Evolutionary conservation across 768 basidiomycete genomes (phyloP).

Genomic region (Lyophyllum shimeji): DNA sequence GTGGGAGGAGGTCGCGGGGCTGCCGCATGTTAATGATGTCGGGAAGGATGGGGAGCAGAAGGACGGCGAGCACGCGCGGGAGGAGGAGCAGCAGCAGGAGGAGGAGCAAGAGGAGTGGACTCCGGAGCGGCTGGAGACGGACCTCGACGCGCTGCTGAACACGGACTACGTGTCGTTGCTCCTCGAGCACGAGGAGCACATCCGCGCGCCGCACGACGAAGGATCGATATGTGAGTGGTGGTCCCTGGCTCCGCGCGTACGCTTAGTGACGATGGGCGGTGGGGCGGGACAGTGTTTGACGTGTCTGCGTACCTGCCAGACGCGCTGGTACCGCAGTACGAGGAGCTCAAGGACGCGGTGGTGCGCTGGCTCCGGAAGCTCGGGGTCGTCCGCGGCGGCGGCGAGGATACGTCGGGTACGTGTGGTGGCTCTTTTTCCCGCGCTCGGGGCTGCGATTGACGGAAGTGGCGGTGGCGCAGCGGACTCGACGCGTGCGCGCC

Average conservation of each 20-base stretch:
- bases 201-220: constrained; percentile 43
- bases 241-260: not conserved
- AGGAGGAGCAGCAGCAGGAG: constrained; percentile 41
- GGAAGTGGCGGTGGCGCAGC: constrained; percentile 14
- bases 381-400: constrained; percentile 50
- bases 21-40: constrained; percentile 72
- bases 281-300: constrained; percentile 87
- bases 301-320: constrained; percentile 86
- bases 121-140: constrained; percentile 53
- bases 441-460: too few relatives aligned
- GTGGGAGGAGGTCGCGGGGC: constrained; percentile 75
- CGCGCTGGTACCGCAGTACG: constrained; percentile 68
- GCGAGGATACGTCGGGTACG: constrained; percentile 37
- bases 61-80: constrained; percentile 30
- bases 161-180: constrained; percentile 76
- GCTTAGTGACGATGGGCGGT: too few relatives aligned
- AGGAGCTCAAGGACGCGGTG: constrained; percentile 59
- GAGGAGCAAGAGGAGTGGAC: constrained; percentile 64
- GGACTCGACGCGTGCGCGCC: constrained; percentile 64
- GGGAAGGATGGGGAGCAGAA: constrained; percentile 37
- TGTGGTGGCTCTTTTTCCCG: too few relatives aligned
- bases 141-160: constrained; percentile 56
- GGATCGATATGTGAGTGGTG: constrained; percentile 54
- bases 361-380: constrained; percentile 62
- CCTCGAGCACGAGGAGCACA: constrained; percentile 73